A percentile compares a stretch with the other conserved stretches of the same genome.
Conservation (phyloP, 1,284 basidiomycete species). For the Fomitopsis pinicola region DNA sequence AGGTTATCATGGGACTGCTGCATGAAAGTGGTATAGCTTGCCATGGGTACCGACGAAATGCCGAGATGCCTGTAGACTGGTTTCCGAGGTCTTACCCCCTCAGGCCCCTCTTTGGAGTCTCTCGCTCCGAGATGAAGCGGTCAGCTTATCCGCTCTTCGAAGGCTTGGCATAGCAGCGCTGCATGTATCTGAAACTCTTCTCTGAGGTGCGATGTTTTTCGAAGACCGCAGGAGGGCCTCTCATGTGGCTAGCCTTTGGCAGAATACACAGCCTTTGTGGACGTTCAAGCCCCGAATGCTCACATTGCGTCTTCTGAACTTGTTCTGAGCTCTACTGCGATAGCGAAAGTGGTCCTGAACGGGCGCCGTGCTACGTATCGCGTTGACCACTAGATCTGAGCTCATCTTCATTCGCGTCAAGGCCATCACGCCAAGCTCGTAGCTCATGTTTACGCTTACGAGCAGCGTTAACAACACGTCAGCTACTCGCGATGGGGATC, state of each 20-base stretch:
- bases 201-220: background rate
- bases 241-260: background rate
- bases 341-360: too few species aligned
- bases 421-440: too few species aligned
- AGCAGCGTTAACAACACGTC: too few species aligned
- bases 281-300: background rate
- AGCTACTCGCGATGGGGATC: too few species aligned
- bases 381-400: too few species aligned
- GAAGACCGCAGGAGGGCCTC: too few species aligned
- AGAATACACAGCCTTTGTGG: background rate
- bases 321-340: background rate
- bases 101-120: background rate
- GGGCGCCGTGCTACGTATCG: too few species aligned
- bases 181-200: background rate
- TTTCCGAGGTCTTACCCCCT: background rate
- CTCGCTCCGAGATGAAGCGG: background rate
- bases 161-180: background rate
- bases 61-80: background rate
- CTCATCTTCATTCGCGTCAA: too few species aligned
- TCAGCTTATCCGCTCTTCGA: background rate
- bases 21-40: background rate
- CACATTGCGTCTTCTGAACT: background rate
- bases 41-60: background rate
- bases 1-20: background rate
- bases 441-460: too few species aligned